Evolutionary conservation across 192 early-diverging fungal genomes (phyloP).

Genomic region (Coemansia sp.): DNA sequence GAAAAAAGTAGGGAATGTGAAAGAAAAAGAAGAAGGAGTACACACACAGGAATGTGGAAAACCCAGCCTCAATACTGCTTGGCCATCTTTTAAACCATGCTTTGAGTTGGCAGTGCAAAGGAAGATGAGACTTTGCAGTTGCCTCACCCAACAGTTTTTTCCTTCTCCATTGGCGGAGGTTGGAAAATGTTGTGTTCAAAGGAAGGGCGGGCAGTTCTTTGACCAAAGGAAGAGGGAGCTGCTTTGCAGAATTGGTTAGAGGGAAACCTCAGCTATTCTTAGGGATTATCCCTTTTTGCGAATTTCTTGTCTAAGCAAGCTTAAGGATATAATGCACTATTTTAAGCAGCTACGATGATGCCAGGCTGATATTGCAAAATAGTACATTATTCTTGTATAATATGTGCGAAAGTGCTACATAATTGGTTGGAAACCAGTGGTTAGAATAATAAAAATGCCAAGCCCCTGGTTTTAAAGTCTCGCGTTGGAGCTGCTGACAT

Average conservation of each 20-base stretch:
- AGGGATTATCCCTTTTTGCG: background rate
- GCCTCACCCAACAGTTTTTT: background rate
- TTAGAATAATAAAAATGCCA: background rate
- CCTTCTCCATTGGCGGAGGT: background rate
- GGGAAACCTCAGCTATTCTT: background rate
- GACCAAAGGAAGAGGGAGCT: background rate
- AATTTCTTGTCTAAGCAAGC: background rate
- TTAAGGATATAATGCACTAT: background rate
- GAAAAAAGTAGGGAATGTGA: background rate
- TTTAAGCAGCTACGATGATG: background rate
- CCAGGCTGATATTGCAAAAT: background rate
- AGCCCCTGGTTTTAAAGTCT: conserved; percentile 1
- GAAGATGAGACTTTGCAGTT: background rate
- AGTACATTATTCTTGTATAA: background rate
- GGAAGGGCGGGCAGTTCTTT: background rate
- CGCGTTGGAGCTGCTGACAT: background rate
- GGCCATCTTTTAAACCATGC: background rate
- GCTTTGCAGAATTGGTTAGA: background rate
- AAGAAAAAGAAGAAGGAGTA: conserved; percentile 2
- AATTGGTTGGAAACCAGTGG: background rate
- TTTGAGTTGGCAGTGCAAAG: background rate
- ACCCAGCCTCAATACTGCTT: background rate
- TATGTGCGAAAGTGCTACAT: background rate
- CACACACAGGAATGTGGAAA: background rate
- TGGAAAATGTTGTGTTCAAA: background rate